Base-by-base conservation (phyloP, 176 grass and related monocot genomes). In the Pontederia crassipes region DNA sequence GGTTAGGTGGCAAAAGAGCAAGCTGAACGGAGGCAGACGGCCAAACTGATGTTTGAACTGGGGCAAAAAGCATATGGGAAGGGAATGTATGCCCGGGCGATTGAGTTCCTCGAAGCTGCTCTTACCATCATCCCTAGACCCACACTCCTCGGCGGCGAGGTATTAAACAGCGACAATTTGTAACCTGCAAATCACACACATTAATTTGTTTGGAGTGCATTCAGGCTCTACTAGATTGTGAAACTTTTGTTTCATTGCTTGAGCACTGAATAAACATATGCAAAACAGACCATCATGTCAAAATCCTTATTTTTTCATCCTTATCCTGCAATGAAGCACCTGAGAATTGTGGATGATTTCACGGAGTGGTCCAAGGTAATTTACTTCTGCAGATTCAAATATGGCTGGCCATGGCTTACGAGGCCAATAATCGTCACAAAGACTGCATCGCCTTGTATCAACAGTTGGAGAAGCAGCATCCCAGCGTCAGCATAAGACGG, bases 341-440 rank as follows among this genome's bases (percentile, higher is more conserved):
- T 3, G 32, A 40, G 32, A 7, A 3, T 40, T 40, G 32, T 4
- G 32, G 32, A 40, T 40, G 32, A 40, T 40, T 40, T 40, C 32
- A 40, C 32, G 2, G 11, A 10, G 4, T 57, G 35, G 53, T 56
- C 17, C 47, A 13, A 50, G 2, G 50, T 40, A 4, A 10, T 29
- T 4, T 62, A 16, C 24, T 17, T 48, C 62, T 85, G 45, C 69
- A 97, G 93, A 98, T 98, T 62, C 93, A 98, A 73, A 98, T 98
- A 78, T 98, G 93, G 93, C 87, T 98, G 67, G 93, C 93, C 4
- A 98, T 98, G 93, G 93, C 93, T 60, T 98, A 91, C 28, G 87
- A 98, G 66, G 93, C 93, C 60, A 85, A 98, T 50, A 98, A 83
- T 56, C 77, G 93, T 54, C 87, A 88, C 79, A 92, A 77, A 69